phyloP scores from a whole-genome alignment of 345 rosid species.

The Physaria fendleri region DNA sequence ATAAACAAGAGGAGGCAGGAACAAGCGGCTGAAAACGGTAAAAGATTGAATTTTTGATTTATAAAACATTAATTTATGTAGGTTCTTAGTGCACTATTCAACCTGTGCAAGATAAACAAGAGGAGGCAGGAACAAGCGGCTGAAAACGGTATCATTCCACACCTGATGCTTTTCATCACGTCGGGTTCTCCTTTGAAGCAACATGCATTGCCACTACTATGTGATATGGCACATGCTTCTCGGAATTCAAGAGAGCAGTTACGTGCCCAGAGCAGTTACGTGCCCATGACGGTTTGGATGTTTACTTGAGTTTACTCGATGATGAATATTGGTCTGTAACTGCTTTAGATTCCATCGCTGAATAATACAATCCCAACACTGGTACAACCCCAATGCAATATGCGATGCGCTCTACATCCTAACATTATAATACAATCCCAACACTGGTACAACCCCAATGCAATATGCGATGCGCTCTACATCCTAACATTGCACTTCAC shows the following conservation, averaged over 20 bases:
- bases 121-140: slow-evolving; percentile 99
- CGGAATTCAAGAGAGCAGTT: slow-evolving; percentile 96
- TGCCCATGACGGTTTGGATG: slow-evolving; percentile 96
- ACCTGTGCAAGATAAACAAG: slow-evolving; percentile 98
- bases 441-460: too few relatives aligned
- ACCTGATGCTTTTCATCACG: slow-evolving; percentile 80
- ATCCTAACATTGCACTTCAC: too few relatives aligned
- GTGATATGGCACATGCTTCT: slow-evolving; percentile 99
- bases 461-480: too few relatives aligned
- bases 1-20: slow-evolving; percentile 99
- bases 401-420: too few relatives aligned
- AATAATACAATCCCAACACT: too few relatives aligned
- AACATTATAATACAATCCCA: too few relatives aligned
- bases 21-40: slow-evolving; percentile 99
- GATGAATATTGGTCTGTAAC: slow-evolving; percentile 85
- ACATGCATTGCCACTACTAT: slow-evolving; percentile 78
- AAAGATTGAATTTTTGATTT: neutral
- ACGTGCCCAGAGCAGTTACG: slow-evolving; percentile 92
- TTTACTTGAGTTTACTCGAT: slow-evolving; percentile 83
- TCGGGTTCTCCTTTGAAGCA: slow-evolving; percentile 74
- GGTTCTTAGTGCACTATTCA: slow-evolving; percentile 95
- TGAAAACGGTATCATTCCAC: slow-evolving; percentile 98
- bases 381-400: too few relatives aligned
- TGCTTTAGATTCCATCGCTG: slow-evolving; percentile 93
- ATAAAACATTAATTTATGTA: slow-evolving; percentile 26